Evolutionary conservation across 2,329 filamentous ascomycete species (phyloP), one percentile per base, ranked within the genome.

Genomic region (Polychaeton citri): DNA sequence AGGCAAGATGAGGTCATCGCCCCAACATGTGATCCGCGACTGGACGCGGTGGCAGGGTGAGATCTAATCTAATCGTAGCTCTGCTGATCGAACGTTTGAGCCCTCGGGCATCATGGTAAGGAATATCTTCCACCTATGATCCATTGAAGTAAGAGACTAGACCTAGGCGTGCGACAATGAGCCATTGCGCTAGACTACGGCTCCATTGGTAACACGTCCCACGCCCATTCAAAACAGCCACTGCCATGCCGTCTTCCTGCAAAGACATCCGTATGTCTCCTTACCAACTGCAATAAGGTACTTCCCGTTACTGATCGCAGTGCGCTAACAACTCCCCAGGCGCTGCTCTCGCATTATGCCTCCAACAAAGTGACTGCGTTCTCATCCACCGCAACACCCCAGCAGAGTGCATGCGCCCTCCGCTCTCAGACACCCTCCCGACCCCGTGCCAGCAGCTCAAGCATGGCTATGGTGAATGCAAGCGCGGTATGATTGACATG

Each of bases 201-300:
- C n/a, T n/a, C n/a, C n/a, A n/a, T n/a, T n/a, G n/a, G n/a, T n/a
- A n/a, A n/a, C n/a, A n/a, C n/a, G n/a, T n/a, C n/a, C n/a, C n/a
- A n/a, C n/a, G n/a, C n/a, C n/a, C n/a, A n/a, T n/a, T n/a, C n/a
- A n/a, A n/a, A n/a, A n/a, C n/a, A n/a, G n/a, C n/a, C n/a, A n/a
- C n/a, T n/a, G n/a, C n/a, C n/a, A 94, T 96, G 90, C 87, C 88
- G 39, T 86, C 82, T 61, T 95, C 88, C 44, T 98, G 90, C 67
- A 84, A 87, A 75, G 88, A 96, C 62, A 83, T 98, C 58, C 78
- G 88, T 96, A 73, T 49, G 83, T 66, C 35, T 16, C 38, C 31
- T 33, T 33, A 18, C 28, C 42, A 30, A 34, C 26, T 20, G 33
- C 28, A n/a, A 12, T 32, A 15, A 20, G 38, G 8, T 18, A 19